Percentiles rank a stretch among this genome's conserved stretches.
Conservation (phyloP, 345 rosid species). For the Hibiscus mutabilis region DNA sequence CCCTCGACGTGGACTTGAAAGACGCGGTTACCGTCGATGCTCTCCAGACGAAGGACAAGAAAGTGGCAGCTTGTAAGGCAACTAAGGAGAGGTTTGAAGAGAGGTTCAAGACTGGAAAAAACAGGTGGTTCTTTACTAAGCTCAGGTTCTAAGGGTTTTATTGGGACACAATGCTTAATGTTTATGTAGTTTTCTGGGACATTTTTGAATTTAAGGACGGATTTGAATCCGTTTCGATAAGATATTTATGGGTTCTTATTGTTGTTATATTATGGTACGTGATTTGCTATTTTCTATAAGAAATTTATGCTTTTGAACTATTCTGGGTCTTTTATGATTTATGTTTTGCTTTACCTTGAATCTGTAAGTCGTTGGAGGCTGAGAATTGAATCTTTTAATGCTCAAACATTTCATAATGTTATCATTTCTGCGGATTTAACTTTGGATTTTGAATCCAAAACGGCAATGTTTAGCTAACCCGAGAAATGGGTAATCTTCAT, state of each 20-base stretch:
- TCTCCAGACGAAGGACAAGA: neutral
- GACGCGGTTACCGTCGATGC: neutral
- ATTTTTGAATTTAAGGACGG: neutral
- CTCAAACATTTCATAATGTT: neutral
- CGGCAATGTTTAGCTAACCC: neutral
- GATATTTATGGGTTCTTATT: neutral
- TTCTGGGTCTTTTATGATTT: neutral
- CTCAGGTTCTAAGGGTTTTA: constrained; percentile 38
- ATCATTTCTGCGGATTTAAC: neutral
- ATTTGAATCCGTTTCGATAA: neutral
- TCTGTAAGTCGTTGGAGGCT: too few relatives aligned
- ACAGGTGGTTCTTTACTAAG: constrained; percentile 59
- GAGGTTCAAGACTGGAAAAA: constrained; percentile 29
- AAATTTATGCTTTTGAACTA: neutral
- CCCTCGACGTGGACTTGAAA: neutral
- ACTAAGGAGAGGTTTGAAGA: neutral
- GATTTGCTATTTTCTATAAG: neutral
- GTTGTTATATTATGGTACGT: neutral
- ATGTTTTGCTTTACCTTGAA: neutral
- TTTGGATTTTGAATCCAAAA: neutral
- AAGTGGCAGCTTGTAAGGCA: neutral
- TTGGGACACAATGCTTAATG: neutral
- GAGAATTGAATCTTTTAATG: neutral
- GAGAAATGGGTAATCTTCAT: neutral
- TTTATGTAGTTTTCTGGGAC: constrained; percentile 2